These are phyloP conservation scores for Suhomyces wounanorum DNA, from an alignment of 1,139 yeast genomes.

Conservation along the genomic window DNA sequence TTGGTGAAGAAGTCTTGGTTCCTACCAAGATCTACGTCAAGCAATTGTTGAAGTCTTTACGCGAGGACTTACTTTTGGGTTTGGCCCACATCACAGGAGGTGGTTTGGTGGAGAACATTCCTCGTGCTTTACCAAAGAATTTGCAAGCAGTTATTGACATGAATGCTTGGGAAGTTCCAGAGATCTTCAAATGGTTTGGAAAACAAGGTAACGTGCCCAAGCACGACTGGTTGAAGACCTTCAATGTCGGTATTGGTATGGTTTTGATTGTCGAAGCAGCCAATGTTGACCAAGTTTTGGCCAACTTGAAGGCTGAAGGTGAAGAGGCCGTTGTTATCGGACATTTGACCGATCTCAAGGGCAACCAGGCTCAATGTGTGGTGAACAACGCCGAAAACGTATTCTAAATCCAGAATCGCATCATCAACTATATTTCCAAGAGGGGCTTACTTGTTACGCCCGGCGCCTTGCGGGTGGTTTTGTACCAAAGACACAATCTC, in stretches of 20 bases:
- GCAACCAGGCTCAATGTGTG: conserved; percentile 62
- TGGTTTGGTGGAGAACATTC: conserved; percentile 93
- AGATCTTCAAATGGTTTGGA: conserved; percentile 92
- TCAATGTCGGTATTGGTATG: conserved; percentile 98
- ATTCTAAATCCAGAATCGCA: conserved; percentile 37
- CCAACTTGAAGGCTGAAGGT: conserved; percentile 60
- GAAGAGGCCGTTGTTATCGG: conserved; percentile 86
- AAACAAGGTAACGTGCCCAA: conserved; percentile 87
- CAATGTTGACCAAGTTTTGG: conserved; percentile 59
- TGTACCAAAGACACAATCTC: background rate
- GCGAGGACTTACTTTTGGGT: conserved; percentile 71
- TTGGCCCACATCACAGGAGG: conserved; percentile 99
- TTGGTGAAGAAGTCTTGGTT: conserved; percentile 82
- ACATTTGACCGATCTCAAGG: conserved; percentile 56
- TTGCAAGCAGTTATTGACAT: conserved; percentile 83
- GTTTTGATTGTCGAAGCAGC: conserved; percentile 73
- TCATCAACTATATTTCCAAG: background rate
- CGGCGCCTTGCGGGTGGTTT: background rate
- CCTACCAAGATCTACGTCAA: conserved; percentile 96
- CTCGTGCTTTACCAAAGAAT: conserved; percentile 84
- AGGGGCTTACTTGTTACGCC: background rate
- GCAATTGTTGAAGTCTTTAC: conserved; percentile 75
- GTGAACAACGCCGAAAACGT: conserved; percentile 63
- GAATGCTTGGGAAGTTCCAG: conserved; percentile 79
- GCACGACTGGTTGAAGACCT: conserved; percentile 81